Evolutionary conservation across 306 rosid species (phyloP).

Genomic region (Styphnolobium japonicum): DNA sequence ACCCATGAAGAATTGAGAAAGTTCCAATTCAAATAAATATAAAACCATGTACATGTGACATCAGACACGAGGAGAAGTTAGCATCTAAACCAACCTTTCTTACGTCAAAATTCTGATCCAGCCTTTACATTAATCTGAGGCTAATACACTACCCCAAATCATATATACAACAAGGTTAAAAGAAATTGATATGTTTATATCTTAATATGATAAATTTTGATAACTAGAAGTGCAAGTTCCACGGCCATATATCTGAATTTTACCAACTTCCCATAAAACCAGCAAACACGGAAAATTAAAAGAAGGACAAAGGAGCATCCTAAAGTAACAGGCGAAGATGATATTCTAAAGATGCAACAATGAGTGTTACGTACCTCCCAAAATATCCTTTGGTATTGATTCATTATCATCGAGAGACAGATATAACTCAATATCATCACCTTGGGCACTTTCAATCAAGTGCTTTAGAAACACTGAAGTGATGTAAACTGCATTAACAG

Average conservation of each 20-base stretch:
- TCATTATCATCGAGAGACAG: conserved; percentile 56
- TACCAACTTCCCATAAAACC: not conserved
- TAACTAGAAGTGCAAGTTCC: not conserved
- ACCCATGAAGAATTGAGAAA: not conserved
- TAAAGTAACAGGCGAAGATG: not conserved
- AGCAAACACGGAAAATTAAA: not conserved
- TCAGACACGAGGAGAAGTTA: not conserved
- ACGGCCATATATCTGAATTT: not conserved
- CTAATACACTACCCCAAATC: not conserved
- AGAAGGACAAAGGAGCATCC: not conserved
- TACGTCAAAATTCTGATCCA: not conserved
- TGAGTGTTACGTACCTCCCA: conserved; percentile 40
- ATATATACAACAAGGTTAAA: not conserved
- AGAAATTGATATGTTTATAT: not conserved
- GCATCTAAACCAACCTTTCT: not conserved
- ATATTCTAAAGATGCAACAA: not conserved
- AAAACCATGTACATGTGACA: not conserved
- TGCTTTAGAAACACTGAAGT: conserved; percentile 67
- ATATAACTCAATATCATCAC: conserved; percentile 42
- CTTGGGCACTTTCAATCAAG: conserved; percentile 61
- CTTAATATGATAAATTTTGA: not conserved
- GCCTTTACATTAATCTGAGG: not conserved
- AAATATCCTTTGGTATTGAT: conserved; percentile 40
- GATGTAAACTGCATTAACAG: conserved; percentile 63
- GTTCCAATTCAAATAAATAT: not conserved